Evolutionary conservation across 2,329 filamentous ascomycete species (phyloP).

Genomic region (Exophiala calicioides): DNA sequence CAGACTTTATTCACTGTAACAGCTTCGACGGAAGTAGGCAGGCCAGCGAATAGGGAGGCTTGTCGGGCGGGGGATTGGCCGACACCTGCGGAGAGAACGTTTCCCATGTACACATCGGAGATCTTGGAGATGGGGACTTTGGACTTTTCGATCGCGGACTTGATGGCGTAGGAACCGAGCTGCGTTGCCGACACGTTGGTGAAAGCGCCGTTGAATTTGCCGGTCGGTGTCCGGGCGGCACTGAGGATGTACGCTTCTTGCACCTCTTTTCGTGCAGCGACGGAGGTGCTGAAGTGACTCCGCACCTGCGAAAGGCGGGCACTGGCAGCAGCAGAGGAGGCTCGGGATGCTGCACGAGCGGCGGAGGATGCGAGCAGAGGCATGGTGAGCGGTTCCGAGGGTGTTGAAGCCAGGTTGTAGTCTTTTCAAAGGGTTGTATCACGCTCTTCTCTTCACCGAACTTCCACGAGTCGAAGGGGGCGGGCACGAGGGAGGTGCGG

Average conservation of each 20-base stretch:
- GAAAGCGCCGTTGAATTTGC: constrained; percentile 92
- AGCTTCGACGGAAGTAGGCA: constrained; percentile 78
- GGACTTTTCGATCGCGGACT: constrained; percentile 83
- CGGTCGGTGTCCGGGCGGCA: constrained; percentile 84
- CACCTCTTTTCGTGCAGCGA: constrained; percentile 62
- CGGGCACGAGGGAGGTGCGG: too few relatives aligned
- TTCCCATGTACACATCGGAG: constrained; percentile 95
- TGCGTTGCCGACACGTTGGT: constrained; percentile 79
- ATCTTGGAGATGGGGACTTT: constrained; percentile 78
- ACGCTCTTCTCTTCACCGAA: too few relatives aligned
- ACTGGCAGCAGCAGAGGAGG: constrained; percentile 30
- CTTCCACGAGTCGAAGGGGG: background rate
- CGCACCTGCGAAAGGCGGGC: constrained; percentile 50
- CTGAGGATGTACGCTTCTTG: constrained; percentile 93
- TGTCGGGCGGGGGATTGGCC: constrained; percentile 93
- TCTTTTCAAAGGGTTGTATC: too few relatives aligned
- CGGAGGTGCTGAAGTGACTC: constrained; percentile 55
- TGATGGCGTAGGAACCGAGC: constrained; percentile 88
- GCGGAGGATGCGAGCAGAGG: constrained; percentile 19
- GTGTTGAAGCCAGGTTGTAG: constrained; percentile 16
- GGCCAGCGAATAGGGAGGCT: constrained; percentile 82
- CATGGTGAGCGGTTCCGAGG: constrained; percentile 14
- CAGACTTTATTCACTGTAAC: constrained; percentile 98
- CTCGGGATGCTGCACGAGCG: constrained; percentile 21
- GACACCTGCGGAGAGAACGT: constrained; percentile 79